These are phyloP conservation scores for Coemansia sp. DNA, from an alignment of 192 early-diverging fungal species.

Conservation along the genomic window DNA sequence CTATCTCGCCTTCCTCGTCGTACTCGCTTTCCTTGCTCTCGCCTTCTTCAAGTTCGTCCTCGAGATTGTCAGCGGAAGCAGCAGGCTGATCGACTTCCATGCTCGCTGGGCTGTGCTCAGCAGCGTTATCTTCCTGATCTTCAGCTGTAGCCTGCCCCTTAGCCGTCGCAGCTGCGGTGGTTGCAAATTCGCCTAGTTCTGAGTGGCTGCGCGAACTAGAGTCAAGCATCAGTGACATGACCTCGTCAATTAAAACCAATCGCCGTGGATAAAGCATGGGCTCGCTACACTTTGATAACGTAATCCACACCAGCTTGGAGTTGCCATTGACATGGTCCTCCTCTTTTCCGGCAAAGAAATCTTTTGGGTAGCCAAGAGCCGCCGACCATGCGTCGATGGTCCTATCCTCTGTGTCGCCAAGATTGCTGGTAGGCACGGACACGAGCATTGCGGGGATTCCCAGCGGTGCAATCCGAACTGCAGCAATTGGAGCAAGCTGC, in stretches of 20 bases:
- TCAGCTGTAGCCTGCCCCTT: neutral
- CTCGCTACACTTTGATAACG: slow-evolving; percentile 10
- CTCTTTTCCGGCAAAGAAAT: slow-evolving; percentile 3
- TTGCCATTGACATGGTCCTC: neutral
- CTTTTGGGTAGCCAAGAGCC: slow-evolving; percentile 31
- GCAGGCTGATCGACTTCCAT: slow-evolving; percentile 1
- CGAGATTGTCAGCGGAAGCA: neutral
- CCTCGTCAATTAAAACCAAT: slow-evolving; percentile 26
- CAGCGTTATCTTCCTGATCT: neutral
- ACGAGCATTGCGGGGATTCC: slow-evolving; percentile 26
- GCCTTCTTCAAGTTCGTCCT: slow-evolving; percentile 21
- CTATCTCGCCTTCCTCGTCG: slow-evolving; percentile 52
- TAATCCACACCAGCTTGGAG: slow-evolving; percentile 37
- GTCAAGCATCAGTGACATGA: neutral
- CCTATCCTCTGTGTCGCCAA: slow-evolving; percentile 24
- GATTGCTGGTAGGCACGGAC: slow-evolving; percentile 13
- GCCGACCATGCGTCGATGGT: slow-evolving; percentile 34
- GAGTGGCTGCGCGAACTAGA: neutral
- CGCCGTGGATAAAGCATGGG: slow-evolving; percentile 47
- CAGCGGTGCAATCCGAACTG: slow-evolving; percentile 31
- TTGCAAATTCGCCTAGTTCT: neutral
- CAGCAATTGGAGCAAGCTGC: slow-evolving; percentile 14
- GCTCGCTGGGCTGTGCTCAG: neutral
- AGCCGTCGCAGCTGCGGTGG: neutral
- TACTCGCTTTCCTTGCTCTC: slow-evolving; percentile 40